Evolutionary conservation across 805 yeast species (phyloP).

Genomic region (Candida saitoana): DNA sequence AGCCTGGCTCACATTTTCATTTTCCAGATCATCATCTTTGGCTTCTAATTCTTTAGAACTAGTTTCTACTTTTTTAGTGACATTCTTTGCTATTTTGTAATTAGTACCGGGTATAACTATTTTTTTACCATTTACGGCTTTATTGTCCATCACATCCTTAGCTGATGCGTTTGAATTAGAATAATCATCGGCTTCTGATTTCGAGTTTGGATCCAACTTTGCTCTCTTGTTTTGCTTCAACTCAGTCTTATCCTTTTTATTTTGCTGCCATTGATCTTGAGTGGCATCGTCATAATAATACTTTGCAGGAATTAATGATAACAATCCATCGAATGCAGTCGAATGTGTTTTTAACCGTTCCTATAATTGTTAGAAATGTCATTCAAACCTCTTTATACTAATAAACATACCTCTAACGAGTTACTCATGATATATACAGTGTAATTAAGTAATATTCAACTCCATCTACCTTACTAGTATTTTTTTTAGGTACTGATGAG

Average conservation of each 20-base stretch:
- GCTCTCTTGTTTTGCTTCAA: constrained; percentile 55
- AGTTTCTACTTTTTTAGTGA: constrained; percentile 13
- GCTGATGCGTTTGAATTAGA: constrained; percentile 47
- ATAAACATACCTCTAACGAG: constrained; percentile 52
- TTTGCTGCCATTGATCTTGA: constrained; percentile 85
- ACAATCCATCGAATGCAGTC: constrained; percentile 79
- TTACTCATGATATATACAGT: constrained; percentile 42
- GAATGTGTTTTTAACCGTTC: constrained; percentile 78
- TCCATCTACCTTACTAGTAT: neutral
- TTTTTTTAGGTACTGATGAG: neutral
- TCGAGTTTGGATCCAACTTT: constrained; percentile 69
- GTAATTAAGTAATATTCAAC: neutral
- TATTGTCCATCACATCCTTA: constrained; percentile 53
- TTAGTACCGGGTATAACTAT: constrained; percentile 40
- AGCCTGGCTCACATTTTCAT: constrained; percentile 11
- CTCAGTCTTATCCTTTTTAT: constrained; percentile 69
- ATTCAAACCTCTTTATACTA: neutral
- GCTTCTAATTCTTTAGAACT: constrained; percentile 9
- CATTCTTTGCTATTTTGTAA: constrained; percentile 12
- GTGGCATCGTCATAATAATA: constrained; percentile 90
- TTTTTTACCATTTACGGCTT: constrained; percentile 51
- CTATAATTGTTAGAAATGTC: constrained; percentile 22
- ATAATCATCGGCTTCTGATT: constrained; percentile 41
- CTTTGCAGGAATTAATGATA: constrained; percentile 90
- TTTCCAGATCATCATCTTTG: constrained; percentile 7